phyloP scores from a whole-genome alignment of 768 basidiomycete species.

The Tricholoma terreum region DNA sequence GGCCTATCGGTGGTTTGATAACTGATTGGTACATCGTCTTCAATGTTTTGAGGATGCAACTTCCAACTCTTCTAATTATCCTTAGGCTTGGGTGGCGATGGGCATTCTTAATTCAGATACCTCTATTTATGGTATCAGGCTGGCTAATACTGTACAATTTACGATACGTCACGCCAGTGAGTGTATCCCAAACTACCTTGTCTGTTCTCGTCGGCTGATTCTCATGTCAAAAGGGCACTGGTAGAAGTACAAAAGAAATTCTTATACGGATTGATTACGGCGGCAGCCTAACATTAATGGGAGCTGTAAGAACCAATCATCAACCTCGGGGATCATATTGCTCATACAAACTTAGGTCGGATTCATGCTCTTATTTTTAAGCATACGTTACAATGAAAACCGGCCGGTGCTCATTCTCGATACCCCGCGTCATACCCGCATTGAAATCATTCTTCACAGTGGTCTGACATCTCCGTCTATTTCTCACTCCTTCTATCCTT shows the following conservation, averaged over 20 bases:
- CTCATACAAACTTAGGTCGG: slow-evolving; percentile 36
- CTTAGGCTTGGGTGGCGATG: slow-evolving; percentile 73
- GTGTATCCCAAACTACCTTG: slow-evolving; percentile 15
- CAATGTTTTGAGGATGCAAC: background rate
- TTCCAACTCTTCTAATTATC: background rate
- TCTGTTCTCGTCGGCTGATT: background rate
- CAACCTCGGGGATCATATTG: background rate
- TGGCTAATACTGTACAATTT: slow-evolving; percentile 55
- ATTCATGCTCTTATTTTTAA: slow-evolving; percentile 65
- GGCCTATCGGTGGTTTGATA: slow-evolving; percentile 67
- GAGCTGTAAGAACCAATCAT: slow-evolving; percentile 46
- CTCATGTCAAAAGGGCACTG: slow-evolving; percentile 46
- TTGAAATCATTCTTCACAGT: slow-evolving; percentile 33
- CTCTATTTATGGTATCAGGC: slow-evolving; percentile 61
- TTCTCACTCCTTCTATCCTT: slow-evolving; percentile 41
- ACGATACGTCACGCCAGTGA: slow-evolving; percentile 61
- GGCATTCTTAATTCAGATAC: slow-evolving; percentile 74
- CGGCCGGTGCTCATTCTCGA: slow-evolving; percentile 39
- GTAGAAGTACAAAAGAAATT: slow-evolving; percentile 58
- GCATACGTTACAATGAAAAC: slow-evolving; percentile 65
- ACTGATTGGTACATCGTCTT: slow-evolving; percentile 50
- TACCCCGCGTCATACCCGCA: background rate
- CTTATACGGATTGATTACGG: slow-evolving; percentile 75
- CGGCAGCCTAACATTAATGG: slow-evolving; percentile 59
- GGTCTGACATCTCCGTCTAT: slow-evolving; percentile 52